These are phyloP conservation scores for Dissoconium aciculare DNA, from an alignment of 2,329 filamentous ascomycete species.

Conservation along the genomic window DNA sequence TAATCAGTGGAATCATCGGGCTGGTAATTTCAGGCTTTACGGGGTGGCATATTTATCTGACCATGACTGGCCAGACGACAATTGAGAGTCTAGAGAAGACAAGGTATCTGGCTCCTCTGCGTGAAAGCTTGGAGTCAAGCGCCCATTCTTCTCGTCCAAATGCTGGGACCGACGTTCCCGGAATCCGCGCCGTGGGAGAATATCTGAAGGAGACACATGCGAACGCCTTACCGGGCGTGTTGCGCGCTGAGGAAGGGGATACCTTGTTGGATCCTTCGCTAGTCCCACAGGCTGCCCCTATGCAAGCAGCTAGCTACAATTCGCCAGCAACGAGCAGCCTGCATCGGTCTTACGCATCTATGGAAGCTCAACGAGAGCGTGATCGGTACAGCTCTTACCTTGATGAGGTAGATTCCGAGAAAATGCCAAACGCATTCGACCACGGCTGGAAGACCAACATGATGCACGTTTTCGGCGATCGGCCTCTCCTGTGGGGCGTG, in stretches of 20 bases:
- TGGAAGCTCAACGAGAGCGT: slow-evolving; percentile 50
- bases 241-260: slow-evolving; percentile 69
- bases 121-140: slow-evolving; percentile 52
- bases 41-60: slow-evolving; percentile 76
- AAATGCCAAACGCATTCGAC: slow-evolving; percentile 86
- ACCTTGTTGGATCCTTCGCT: slow-evolving; percentile 24
- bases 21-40: slow-evolving; percentile 82
- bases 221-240: slow-evolving; percentile 65
- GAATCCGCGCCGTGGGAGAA: slow-evolving; percentile 35
- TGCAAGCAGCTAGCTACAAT: slow-evolving; percentile 2
- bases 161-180: slow-evolving; percentile 1
- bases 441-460: slow-evolving; percentile 72
- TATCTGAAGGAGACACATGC: slow-evolving; percentile 70
- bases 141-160: slow-evolving; percentile 23
- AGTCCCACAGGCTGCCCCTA: slow-evolving; percentile 10
- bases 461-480: slow-evolving; percentile 63
- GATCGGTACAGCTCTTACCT: slow-evolving; percentile 67
- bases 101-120: slow-evolving; percentile 70
- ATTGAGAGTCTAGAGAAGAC: slow-evolving; percentile 96
- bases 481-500: slow-evolving; percentile 57
- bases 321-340: slow-evolving; percentile 30
- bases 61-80: slow-evolving; percentile 68
- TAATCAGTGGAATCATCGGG: slow-evolving; percentile 80
- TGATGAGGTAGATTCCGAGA: slow-evolving; percentile 75
- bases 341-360: slow-evolving; percentile 34